Base-by-base conservation (phyloP, 768 basidiomycete genomes). In the Lactarius hengduanensis region DNA sequence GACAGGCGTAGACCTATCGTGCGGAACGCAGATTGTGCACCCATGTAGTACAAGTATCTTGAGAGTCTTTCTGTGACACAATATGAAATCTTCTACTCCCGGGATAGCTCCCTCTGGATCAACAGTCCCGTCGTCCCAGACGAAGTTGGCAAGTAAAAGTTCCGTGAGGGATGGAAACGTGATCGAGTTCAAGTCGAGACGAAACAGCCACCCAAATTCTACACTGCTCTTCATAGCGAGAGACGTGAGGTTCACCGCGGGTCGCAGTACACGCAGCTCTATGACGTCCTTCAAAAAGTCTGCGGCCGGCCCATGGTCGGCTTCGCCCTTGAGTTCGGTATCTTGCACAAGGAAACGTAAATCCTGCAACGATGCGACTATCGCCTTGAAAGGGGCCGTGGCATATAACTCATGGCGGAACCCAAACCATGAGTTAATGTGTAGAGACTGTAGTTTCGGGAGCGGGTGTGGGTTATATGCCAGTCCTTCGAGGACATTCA, bases 391-490 rank as follows among this genome's bases (percentile, higher is more conserved):
- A 40, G 59, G 59, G 16, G 59, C 26, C 11, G n/a, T 41, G 2
- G 22, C 10, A 40, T 59, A 45, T 9, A 59, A 9, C 8, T 38
- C 36, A 4, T 45, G 1, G 11, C 10, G 7, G 10, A 16, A 16
- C 5, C 41, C 40, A 8, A 45, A 40, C 59, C 41, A 59, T 0
- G 18, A 20, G 18, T 30, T 1, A 26, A 59, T 59, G 8, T 38
- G 28, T 2, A 59, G 41, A 8, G 59, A 40, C 16, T 59, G 40
- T 2, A 59, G 41, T 6, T 41, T 26, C 8, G 59, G 59, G 28
- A 59, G 59, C 3, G 28, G 41, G 41, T 43, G 30, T 16, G 59
- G 59, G 41, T 59, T 59, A 16, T 32, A 22, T 10, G 59, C 59
- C 5, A 45, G 22, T 28, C 22, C 41, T 41, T 26, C 10, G 18